Conservation (phyloP, 495 filamentous ascomycete species). For the Xylaria nigripes region DNA sequence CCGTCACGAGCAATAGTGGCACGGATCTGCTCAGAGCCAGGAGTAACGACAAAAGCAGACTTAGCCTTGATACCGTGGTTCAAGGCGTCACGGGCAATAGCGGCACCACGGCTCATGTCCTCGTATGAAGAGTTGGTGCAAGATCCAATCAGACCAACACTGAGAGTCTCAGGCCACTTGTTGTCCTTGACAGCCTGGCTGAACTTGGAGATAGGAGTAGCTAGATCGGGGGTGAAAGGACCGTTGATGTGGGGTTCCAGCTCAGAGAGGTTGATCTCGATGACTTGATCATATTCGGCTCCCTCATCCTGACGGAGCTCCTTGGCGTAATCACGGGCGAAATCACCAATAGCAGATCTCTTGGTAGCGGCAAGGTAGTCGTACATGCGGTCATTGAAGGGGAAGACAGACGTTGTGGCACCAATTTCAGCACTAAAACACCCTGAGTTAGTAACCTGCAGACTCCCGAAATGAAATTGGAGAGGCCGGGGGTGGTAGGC, state of each 20-base stretch:
- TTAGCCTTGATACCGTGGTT: constrained; percentile 92
- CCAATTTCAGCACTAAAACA: constrained; percentile 68
- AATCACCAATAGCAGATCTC: constrained; percentile 83
- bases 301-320: constrained; percentile 88
- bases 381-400: constrained; percentile 97
- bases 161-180: constrained; percentile 94
- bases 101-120: constrained; percentile 93
- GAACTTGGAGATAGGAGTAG: constrained; percentile 96
- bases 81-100: constrained; percentile 90
- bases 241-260: constrained; percentile 99
- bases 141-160: constrained; percentile 93
- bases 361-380: constrained; percentile 92
- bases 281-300: constrained; percentile 90
- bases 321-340: constrained; percentile 71
- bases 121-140: constrained; percentile 99
- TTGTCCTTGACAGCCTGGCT: constrained; percentile 88
- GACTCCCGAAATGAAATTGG: not conserved
- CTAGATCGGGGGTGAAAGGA: constrained; percentile 98
- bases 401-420: constrained; percentile 96
- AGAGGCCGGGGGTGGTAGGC: not conserved
- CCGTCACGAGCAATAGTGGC: constrained; percentile 93
- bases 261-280: constrained; percentile 90
- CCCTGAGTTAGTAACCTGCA: not conserved
- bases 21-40: constrained; percentile 95
- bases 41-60: constrained; percentile 88